These are phyloP conservation scores for Cladochytrium tenue DNA, from an alignment of 371 early-diverging fungal genomes.

Conservation along the genomic window DNA sequence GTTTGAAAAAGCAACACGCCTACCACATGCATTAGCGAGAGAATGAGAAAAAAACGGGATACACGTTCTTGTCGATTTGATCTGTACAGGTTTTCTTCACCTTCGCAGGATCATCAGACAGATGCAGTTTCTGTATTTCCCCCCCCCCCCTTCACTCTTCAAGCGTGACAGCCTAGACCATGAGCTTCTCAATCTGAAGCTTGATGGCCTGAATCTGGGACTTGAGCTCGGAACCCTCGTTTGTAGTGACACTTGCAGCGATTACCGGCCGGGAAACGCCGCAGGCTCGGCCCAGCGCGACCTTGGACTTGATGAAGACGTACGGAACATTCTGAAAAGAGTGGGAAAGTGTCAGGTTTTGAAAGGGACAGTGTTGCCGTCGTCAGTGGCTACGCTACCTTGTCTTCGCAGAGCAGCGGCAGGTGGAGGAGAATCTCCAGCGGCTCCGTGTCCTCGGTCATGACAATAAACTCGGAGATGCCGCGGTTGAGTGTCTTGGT, in stretches of 20 bases:
- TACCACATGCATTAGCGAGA: too few relatives aligned
- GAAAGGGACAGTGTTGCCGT: not conserved
- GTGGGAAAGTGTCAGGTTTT: not conserved
- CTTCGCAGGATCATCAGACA: too few relatives aligned
- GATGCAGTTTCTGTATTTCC: too few relatives aligned
- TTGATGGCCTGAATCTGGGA: constrained; percentile 88
- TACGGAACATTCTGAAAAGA: constrained; percentile 86
- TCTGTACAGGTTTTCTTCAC: too few relatives aligned
- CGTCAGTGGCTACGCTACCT: constrained; percentile 45
- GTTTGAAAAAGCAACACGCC: too few relatives aligned
- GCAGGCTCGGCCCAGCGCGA: constrained; percentile 97
- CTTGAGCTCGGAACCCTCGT: constrained; percentile 94
- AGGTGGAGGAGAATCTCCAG: constrained; percentile 96
- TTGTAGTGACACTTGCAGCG: constrained; percentile 90
- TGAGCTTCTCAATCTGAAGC: constrained; percentile 88
- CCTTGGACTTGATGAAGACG: constrained; percentile 95
- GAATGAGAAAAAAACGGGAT: too few relatives aligned
- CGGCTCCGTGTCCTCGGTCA: constrained; percentile 98
- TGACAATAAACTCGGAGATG: constrained; percentile 97
- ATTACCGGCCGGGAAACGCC: constrained; percentile 95
- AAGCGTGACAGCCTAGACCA: constrained; percentile 66
- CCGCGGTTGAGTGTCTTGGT: constrained; percentile 99
- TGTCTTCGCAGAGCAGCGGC: constrained; percentile 98
- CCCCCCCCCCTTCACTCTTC: too few relatives aligned
- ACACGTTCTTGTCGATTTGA: too few relatives aligned